Evolutionary conservation across 108 stramenopile species (phyloP), one percentile per base, ranked within the genome.

Genomic region (Bacterosira constricta): DNA sequence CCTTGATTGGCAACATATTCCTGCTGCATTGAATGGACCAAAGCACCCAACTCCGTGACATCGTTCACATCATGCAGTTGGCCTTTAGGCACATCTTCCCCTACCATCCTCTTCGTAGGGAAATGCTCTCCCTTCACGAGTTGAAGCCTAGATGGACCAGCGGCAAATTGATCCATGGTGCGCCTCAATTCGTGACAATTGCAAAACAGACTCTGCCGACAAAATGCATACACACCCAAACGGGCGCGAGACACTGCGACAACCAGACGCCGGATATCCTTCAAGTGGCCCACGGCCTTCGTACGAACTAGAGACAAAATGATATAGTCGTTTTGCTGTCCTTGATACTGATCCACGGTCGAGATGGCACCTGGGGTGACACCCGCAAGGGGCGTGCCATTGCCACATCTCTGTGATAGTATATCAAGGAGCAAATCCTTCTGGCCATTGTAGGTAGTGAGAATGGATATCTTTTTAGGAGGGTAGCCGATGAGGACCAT

Each of bases 381-480:
- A 37, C 94, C 91, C 6, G 83, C 91, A 9, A 95, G 77, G 1
- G 94, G 91, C 27, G 91, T 95, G 10, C 87, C 91, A 3, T 37
- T 60, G 38, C 90, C 94, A 75, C 94, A 95, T 53, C 94, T 75
- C 73, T 97, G 94, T 23, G 77, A 39, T 30, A 98, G 35, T 54
- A 98, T 92, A 58, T 98, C 98, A 12, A 73, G 35, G 50, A 98
- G 88, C 45, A 98, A 73, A 9, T 82, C 88, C 78, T 96, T 93
- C 73, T 99, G 99, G 12, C 98, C 99, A 72, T 98, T 98, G 86
- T 99, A 99, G 11, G 99, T 97, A 5, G 98, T 96, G 25, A 99
- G 71, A 46, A 99, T 97, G 7, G 96, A 80, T 42, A 99, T 98
- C 59, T 88, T 89, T 45, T 88, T 73, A 5, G 96, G 86, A 23